Evolutionary conservation across 2,329 filamentous ascomycete species (phyloP).

Genomic region (Talaromyces sp.): DNA sequence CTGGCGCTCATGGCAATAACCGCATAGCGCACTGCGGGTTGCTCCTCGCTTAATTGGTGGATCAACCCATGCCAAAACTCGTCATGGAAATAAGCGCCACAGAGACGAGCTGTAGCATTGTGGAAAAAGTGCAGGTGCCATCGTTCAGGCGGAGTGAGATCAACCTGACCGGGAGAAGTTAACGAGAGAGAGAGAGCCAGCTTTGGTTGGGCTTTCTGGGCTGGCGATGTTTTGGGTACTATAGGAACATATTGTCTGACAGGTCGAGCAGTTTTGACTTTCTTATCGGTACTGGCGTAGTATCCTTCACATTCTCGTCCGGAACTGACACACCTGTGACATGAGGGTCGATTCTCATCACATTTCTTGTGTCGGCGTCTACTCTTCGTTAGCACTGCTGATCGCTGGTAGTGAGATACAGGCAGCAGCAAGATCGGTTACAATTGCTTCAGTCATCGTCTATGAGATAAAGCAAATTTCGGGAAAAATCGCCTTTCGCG

Average conservation of each 20-base stretch:
- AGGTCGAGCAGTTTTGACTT: neutral
- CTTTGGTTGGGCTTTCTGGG: neutral
- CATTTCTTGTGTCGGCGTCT: slow-evolving; percentile 26
- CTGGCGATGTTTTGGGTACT: neutral
- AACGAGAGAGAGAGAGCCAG: neutral
- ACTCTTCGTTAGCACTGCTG: neutral
- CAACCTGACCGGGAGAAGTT: neutral
- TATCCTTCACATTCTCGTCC: slow-evolving; percentile 27
- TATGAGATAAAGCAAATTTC: neutral
- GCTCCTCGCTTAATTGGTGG: slow-evolving; percentile 21
- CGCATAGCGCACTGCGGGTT: slow-evolving; percentile 26
- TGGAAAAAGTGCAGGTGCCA: neutral
- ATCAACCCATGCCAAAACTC: slow-evolving; percentile 17
- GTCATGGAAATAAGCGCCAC: neutral
- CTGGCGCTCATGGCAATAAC: slow-evolving; percentile 26
- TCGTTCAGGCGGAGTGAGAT: neutral
- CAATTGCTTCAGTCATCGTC: neutral
- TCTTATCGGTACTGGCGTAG: slow-evolving; percentile 13
- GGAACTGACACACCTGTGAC: slow-evolving; percentile 25
- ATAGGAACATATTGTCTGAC: neutral
- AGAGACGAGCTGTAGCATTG: neutral
- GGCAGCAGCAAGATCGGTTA: neutral
- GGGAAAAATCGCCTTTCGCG: neutral
- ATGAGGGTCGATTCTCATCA: slow-evolving; percentile 27
- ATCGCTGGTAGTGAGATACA: neutral